Evolutionary conservation across 192 early-diverging fungal species (phyloP), one percentile per base, ranked within the genome.

Genomic region (Mortierella antarctica): DNA sequence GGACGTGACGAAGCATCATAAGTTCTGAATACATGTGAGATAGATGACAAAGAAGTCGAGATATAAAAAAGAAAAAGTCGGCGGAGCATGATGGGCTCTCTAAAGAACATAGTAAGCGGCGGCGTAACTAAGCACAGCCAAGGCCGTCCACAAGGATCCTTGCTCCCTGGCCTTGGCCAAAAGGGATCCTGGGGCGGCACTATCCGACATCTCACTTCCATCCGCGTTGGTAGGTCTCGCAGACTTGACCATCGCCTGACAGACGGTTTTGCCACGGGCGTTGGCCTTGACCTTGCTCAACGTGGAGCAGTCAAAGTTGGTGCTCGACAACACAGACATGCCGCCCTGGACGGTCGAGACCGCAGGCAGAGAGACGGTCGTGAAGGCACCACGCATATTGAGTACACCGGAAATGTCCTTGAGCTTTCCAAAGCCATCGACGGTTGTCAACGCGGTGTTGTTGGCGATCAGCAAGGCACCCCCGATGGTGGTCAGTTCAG

Each of bases 391-490:
- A 18, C 82, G 82, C 18, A 92, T 73, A 58, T 89, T 80, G 21
- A 92, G 77, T 55, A 88, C 86, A 6, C 91, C 92, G 4, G 86
- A 82, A 18, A 93, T 85, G 21, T 88, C 73, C 20, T 70, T 74
- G 52, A 93, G 83, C 70, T 89, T 74, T 17, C 84, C 79, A 71
- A 92, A 91, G 10, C 80, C 75, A 54, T 82, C 70, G 41, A 93
- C 82, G 49, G 70, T 68, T 17, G 62, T 83, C 67, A 92, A 57
- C n/a, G 87, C 73, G 17, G 88, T 88, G 70, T 93, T 93, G 83
- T 91, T 91, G 57, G 78, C 84, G 21, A 93, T 85, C 57, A 87
- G 74, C 51, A 92, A 78, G 45, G 91, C 89, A 41, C 91, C 88
- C 13, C 90, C 92, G 31, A 93, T 78, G 13, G 71, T 79, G 8